Conservation (phyloP, 257 asterid genomes). For the Solanum bukasovii region DNA sequence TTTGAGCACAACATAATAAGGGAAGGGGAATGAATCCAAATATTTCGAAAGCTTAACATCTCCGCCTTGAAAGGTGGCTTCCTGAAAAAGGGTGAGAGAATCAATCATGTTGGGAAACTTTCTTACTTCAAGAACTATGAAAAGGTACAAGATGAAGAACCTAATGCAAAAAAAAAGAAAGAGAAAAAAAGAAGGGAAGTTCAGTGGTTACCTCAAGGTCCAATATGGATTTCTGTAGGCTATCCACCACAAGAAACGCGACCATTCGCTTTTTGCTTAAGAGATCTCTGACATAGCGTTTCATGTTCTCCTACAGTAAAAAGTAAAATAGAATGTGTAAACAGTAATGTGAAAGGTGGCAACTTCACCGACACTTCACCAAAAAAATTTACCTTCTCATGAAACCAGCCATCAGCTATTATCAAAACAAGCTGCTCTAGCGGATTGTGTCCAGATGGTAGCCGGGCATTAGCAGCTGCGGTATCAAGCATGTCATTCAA, state of each 20-base stretch:
- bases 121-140: neutral
- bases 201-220: conserved; percentile 37
- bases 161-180: neutral
- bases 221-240: conserved; percentile 58
- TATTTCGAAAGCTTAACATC: conserved; percentile 33
- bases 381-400: conserved; percentile 53
- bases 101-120: neutral
- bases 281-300: conserved; percentile 63
- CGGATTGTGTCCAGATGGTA: conserved; percentile 82
- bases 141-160: neutral
- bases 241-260: conserved; percentile 73
- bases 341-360: neutral
- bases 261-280: conserved; percentile 76
- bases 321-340: neutral
- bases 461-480: conserved; percentile 54
- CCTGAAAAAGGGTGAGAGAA: conserved; percentile 29
- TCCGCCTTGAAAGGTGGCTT: conserved; percentile 31
- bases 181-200: neutral
- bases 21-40: conserved; percentile 84
- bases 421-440: conserved; percentile 93
- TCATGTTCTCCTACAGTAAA: conserved; percentile 43
- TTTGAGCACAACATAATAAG: conserved; percentile 69
- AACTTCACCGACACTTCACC: neutral
- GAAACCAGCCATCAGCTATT: conserved; percentile 85
- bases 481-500: conserved; percentile 57